Evolutionary conservation across 345 rosid species (phyloP), one percentile per base, ranked within the genome.

Genomic region (Anacardium occidentale): DNA sequence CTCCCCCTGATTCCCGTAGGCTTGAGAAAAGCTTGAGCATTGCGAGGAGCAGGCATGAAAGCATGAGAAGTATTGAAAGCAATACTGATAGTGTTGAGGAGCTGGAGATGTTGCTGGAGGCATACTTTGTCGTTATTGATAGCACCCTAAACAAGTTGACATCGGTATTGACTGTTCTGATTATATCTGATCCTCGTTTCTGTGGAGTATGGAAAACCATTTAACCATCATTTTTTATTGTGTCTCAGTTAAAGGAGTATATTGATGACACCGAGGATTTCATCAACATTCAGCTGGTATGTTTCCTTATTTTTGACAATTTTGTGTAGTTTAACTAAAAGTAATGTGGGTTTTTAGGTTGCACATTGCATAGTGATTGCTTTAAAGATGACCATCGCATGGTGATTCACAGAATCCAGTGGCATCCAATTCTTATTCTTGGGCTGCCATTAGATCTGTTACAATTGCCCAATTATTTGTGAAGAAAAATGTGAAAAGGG

Each of bases 81-180:
- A 51, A 78, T 51, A 85, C 89, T 8, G 97, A 87, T 71, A 93
- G 83, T 63, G 90, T 95, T 64, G 99, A 95, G 68, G 96, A 93
- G 78, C 90, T 95, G 32, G 99, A 95, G 84, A 95, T 95, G 99
- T 85, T 95, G 85, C 94, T 95, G 56, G 99, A 95, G 80, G 99
- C 99, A 25, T 95, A 95, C 71, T 95, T 95, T 84, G 99, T 95
- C 37, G 89, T 90, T 80, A 95, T 95, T 56, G 99, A 95, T 83
- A 92, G 97, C 81, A 88, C 97, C 74, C 81, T 95, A 45, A 95
- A 93, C 88, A 95, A 93, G 82, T 75, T 95, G 89, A 93, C 98
- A 57, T 93, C 99, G 81, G 99, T 95, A 89, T 51, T 42, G 45
- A 15, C 56, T 59, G 50, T 20, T 15, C 25, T 64, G 60, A 18